Conservation (phyloP, 2,329 filamentous ascomycete genomes). For the Penicillium sp. region DNA sequence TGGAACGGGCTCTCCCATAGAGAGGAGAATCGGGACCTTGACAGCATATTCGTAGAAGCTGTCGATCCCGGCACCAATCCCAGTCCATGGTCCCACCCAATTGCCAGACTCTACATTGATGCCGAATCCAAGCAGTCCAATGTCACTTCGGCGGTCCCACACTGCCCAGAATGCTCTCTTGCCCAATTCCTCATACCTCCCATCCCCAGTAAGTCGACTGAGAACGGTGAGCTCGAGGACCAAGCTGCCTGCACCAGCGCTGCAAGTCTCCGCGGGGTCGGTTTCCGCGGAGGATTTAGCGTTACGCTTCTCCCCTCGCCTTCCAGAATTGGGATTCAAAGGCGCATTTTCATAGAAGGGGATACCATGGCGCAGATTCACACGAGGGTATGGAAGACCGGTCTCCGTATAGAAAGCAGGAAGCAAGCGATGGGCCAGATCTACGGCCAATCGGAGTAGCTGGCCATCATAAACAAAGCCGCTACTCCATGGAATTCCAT, state of each 20-base stretch:
- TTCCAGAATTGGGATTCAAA: conserved; percentile 57
- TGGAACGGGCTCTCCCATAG: conserved; percentile 59
- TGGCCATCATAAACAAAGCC: conserved; percentile 86
- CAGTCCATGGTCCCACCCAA: conserved; percentile 87
- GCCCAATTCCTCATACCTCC: conserved; percentile 82
- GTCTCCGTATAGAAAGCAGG: conserved; percentile 91
- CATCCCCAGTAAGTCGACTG: conserved; percentile 82
- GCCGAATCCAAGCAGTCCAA: conserved; percentile 85
- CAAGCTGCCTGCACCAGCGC: conserved; percentile 91
- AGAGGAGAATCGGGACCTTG: conserved; percentile 89
- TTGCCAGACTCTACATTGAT: conserved; percentile 88
- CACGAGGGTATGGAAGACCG: conserved; percentile 89
- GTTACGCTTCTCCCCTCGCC: conserved; percentile 13
- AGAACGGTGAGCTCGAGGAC: conserved; percentile 91
- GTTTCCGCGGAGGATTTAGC: conserved; percentile 28
- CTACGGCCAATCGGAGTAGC: conserved; percentile 81
- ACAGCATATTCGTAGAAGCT: conserved; percentile 98
- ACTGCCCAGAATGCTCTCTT: conserved; percentile 97
- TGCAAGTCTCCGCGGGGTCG: conserved; percentile 95
- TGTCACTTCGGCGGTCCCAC: conserved; percentile 83
- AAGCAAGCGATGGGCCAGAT: conserved; percentile 79
- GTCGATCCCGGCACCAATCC: conserved; percentile 93
- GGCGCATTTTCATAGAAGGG: conserved; percentile 91
- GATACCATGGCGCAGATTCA: conserved; percentile 87
- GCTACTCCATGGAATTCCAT: conserved; percentile 68